Evolutionary conservation across 495 filamentous ascomycete species (phyloP).

Genomic region (Opeltia flavorubescens): DNA sequence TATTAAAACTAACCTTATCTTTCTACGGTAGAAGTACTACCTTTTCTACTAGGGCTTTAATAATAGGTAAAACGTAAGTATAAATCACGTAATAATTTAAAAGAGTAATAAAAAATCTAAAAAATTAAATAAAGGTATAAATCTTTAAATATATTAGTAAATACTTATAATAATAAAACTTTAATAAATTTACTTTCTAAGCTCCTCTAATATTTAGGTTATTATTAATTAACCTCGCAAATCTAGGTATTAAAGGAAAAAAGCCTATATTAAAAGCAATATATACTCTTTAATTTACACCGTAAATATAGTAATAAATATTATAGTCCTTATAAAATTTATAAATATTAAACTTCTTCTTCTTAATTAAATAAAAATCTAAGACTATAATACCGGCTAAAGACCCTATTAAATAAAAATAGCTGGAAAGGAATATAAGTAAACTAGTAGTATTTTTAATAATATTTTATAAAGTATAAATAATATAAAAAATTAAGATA

Average conservation of each 20-base stretch:
- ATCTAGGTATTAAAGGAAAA: conserved; percentile 12
- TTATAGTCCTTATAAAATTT: conserved; percentile 40
- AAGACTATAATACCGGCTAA: conserved; percentile 32
- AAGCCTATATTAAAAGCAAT: conserved; percentile 15
- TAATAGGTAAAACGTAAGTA: conserved; percentile 23
- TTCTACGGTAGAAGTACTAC: conserved; percentile 27
- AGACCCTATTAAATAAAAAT: conserved; percentile 22
- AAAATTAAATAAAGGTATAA: conserved; percentile 37
- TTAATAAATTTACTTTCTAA: conserved; percentile 10
- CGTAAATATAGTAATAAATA: conserved; percentile 18
- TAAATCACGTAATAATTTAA: conserved; percentile 24
- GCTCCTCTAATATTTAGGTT: conserved; percentile 12
- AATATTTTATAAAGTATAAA: conserved; percentile 50
- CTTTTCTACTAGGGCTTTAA: conserved; percentile 23
- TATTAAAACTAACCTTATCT: conserved; percentile 16
- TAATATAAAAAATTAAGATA: conserved; percentile 34
- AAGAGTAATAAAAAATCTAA: conserved; percentile 28
- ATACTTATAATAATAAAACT: neutral
- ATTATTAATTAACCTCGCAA: conserved; percentile 16
- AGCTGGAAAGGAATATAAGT: conserved; percentile 44
- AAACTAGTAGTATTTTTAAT: conserved; percentile 40
- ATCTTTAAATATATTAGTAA: conserved; percentile 19
- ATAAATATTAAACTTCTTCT: conserved; percentile 29
- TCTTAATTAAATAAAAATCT: conserved; percentile 36
- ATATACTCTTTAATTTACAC: conserved; percentile 20